These are phyloP conservation scores for Nasturtium officinale DNA, from an alignment of 345 rosid species.

Conservation along the genomic window DNA sequence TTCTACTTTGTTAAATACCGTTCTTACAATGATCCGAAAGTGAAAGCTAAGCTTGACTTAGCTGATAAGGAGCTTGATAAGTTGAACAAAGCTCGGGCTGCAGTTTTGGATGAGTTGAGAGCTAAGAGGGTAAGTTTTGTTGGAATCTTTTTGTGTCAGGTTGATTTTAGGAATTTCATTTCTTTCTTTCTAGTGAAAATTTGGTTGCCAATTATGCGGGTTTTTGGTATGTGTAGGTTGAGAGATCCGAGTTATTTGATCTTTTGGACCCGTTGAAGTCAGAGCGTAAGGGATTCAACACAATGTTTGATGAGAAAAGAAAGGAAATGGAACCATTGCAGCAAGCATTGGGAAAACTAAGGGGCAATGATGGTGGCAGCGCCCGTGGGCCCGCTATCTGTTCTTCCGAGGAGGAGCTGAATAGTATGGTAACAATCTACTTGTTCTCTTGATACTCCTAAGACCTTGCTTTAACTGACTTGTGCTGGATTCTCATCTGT, in stretches of 20 bases:
- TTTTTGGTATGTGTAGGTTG: slow-evolving; percentile 38
- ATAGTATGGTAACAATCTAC: slow-evolving; percentile 59
- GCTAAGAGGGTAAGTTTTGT: slow-evolving; percentile 62
- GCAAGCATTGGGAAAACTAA: slow-evolving; percentile 85
- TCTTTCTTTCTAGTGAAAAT: not conserved
- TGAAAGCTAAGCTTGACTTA: slow-evolving; percentile 62
- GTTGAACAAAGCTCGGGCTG: slow-evolving; percentile 50
- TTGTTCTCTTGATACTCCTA: not conserved
- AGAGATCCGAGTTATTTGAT: slow-evolving; percentile 50
- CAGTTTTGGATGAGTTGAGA: slow-evolving; percentile 51
- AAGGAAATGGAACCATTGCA: slow-evolving; percentile 84
- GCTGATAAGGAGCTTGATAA: slow-evolving; percentile 63
- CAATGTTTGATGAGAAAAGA: slow-evolving; percentile 63
- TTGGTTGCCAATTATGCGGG: not conserved
- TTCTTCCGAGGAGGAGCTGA: slow-evolving; percentile 91
- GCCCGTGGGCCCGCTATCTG: slow-evolving; percentile 54
- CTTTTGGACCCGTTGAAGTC: slow-evolving; percentile 49
- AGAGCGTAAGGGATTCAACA: slow-evolving; percentile 58
- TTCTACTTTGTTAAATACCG: slow-evolving; percentile 68
- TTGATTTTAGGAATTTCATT: not conserved
- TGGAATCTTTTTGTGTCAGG: not conserved
- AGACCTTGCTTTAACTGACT: not conserved
- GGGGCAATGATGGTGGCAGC: slow-evolving; percentile 41
- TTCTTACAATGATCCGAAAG: slow-evolving; percentile 59
- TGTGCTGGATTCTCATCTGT: slow-evolving; percentile 23